phyloP scores from a whole-genome alignment of 176 grass and related monocot genomes.

The Themeda triandra region DNA sequence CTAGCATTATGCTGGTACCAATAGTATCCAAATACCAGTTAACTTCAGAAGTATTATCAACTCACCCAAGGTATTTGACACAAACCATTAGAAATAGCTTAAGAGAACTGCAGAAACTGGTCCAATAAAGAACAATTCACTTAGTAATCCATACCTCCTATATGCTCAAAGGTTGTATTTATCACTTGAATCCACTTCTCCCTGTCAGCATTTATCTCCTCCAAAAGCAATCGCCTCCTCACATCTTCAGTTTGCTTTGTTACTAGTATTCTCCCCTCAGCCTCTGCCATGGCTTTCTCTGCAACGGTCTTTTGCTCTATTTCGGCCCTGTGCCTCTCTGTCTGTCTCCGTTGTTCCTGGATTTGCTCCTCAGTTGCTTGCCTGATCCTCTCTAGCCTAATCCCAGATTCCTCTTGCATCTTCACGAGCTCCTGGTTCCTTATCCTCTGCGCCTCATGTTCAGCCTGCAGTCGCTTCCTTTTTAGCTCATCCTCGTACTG shows the following conservation, averaged over 20 bases:
- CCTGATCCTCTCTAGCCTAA: slow-evolving; percentile 72
- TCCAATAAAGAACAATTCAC: slow-evolving; percentile 1
- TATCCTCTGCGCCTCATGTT: slow-evolving; percentile 78
- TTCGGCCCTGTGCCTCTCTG: slow-evolving; percentile 57
- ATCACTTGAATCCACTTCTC: slow-evolving; percentile 92
- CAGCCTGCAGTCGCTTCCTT: slow-evolving; percentile 70
- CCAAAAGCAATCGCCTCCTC: slow-evolving; percentile 53
- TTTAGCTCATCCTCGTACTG: slow-evolving; percentile 83
- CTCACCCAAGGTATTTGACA: neutral
- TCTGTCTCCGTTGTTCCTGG: slow-evolving; percentile 58
- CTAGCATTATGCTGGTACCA: neutral
- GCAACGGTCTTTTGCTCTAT: slow-evolving; percentile 40
- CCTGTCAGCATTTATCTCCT: slow-evolving; percentile 68
- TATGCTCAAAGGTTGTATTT: slow-evolving; percentile 93
- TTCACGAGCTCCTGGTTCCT: slow-evolving; percentile 97
- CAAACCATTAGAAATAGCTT: neutral
- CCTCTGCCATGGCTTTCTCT: slow-evolving; percentile 41
- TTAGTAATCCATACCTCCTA: slow-evolving; percentile 64
- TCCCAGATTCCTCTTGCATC: slow-evolving; percentile 93
- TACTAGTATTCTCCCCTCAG: slow-evolving; percentile 46
- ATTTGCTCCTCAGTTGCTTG: slow-evolving; percentile 74
- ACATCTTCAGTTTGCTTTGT: slow-evolving; percentile 58
- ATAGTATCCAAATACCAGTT: neutral
- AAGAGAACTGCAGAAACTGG: slow-evolving; percentile 9
- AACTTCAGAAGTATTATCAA: neutral